phyloP scores from a whole-genome alignment of 306 rosid genomes.

The Parietaria judaica region DNA sequence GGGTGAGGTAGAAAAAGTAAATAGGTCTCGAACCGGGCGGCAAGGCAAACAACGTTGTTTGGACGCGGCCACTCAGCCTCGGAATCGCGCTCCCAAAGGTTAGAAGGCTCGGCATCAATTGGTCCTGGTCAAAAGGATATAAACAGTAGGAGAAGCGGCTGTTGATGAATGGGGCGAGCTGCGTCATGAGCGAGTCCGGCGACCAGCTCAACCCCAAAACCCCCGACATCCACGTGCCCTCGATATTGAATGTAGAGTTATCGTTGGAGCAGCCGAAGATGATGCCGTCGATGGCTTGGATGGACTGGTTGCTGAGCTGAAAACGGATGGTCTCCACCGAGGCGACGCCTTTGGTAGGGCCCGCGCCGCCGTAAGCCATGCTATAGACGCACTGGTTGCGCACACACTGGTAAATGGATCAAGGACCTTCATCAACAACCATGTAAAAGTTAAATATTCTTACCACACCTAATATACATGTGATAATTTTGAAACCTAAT shows the following conservation, averaged over 20 bases:
- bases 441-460: neutral
- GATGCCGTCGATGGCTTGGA: neutral
- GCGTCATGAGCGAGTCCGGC: neutral
- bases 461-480: neutral
- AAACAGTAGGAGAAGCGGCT: conserved; percentile 14
- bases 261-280: conserved; percentile 13
- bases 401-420: conserved; percentile 6
- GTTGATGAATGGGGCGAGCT: neutral
- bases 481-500: no score
- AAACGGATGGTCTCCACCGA: conserved; percentile 13
- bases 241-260: neutral
- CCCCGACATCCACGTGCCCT: conserved; percentile 2
- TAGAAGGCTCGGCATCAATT: neutral
- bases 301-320: neutral
- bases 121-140: neutral
- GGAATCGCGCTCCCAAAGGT: neutral
- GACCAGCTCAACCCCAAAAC: conserved; percentile 14
- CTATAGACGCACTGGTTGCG: conserved; percentile 1
- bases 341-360: conserved; percentile 1
- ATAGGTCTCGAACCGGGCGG: neutral
- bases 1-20: neutral
- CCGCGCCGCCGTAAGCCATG: conserved; percentile 5
- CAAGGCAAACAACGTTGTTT: neutral
- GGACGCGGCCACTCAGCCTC: neutral
- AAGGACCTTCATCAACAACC: neutral